Evolutionary conservation across 768 basidiomycete species (phyloP).

Genomic region (Stropharia rugosoannulata): DNA sequence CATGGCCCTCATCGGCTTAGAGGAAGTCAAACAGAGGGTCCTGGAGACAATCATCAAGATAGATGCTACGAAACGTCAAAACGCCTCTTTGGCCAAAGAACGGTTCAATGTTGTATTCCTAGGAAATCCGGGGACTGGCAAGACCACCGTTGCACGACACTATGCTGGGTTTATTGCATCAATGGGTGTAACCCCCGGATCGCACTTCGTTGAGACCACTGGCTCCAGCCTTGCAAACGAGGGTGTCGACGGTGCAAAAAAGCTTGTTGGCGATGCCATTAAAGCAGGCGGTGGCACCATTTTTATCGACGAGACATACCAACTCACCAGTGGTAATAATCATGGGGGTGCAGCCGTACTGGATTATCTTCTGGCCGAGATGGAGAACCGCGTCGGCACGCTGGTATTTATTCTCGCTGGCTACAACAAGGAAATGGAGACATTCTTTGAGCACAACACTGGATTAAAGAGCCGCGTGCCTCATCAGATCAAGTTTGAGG

Average conservation of each 20-base stretch:
- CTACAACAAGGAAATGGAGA: slow-evolving; percentile 73
- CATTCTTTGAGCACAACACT: slow-evolving; percentile 75
- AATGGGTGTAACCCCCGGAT: slow-evolving; percentile 50
- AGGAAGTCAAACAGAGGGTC: slow-evolving; percentile 60
- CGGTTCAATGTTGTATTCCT: slow-evolving; percentile 62
- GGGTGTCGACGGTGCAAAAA: slow-evolving; percentile 52
- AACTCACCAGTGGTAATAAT: slow-evolving; percentile 50
- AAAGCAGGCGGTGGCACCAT: slow-evolving; percentile 61
- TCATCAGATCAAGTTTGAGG: slow-evolving; percentile 53
- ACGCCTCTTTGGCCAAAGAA: slow-evolving; percentile 48
- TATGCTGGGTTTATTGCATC: slow-evolving; percentile 65
- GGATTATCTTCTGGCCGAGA: slow-evolving; percentile 71
- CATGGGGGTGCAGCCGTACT: slow-evolving; percentile 55
- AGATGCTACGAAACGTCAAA: slow-evolving; percentile 54
- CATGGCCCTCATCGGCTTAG: slow-evolving; percentile 71
- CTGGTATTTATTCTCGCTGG: slow-evolving; percentile 72
- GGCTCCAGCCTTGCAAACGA: slow-evolving; percentile 61
- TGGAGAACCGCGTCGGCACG: slow-evolving; percentile 67
- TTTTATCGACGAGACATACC: slow-evolving; percentile 75
- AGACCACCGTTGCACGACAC: slow-evolving; percentile 62
- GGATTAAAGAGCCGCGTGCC: slow-evolving; percentile 69
- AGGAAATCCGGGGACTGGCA: slow-evolving; percentile 67
- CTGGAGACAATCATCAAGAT: slow-evolving; percentile 61
- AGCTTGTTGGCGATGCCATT: slow-evolving; percentile 44
- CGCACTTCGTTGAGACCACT: slow-evolving; percentile 59